Evolutionary conservation across 805 yeast genomes (phyloP), one percentile per base, ranked within the genome.

Genomic region (Candida dajiaensis): DNA sequence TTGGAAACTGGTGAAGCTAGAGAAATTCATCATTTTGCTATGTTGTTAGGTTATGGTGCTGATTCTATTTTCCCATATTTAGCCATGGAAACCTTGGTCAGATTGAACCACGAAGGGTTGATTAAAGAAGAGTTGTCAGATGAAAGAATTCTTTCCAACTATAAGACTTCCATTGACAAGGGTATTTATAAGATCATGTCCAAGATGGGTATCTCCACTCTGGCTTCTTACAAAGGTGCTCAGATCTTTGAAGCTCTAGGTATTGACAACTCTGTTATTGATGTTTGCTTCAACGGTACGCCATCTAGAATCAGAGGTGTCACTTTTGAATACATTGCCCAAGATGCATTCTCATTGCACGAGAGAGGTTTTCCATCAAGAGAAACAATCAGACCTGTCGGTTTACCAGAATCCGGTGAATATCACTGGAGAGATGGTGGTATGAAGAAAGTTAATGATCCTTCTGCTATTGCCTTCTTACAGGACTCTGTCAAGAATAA

Each of bases 371-470:
- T 73, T 67, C 97, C 98, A 45, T 62, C 80, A 29, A 78, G 96
- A 63, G 77, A 72, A 15, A 81, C 89, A 22, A 69, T 85, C 53
- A 89, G 88, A 31, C 73, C 79, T 33, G 83, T 85, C 13, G 63
- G 65, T 26, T 75, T 94, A 51, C 95, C 96, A 26, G 98, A 92
- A 68, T 79, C 90, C 50, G 99, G 99, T 68, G 98, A 94, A 66
- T 94, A 89, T 63, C 96, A 94, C 69, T 92, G 96, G 95, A 82
- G 99, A 72, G 98, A 92, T 63, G 98, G 98, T 62, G 99, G 98
- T 55, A 96, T 89, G 61, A 83, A 92, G 47, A 97, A 94, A 66
- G 80, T 94, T 51, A 92, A 92, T 66, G 95, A 89, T 54, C 99
- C 99, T 15, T 77, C 86, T 29, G 97, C 97, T 18, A 85, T 92